Percentiles rank a stretch among this genome's conserved stretches.
phyloP scores from a whole-genome alignment of 768 basidiomycete species.

The Russula sp. region DNA sequence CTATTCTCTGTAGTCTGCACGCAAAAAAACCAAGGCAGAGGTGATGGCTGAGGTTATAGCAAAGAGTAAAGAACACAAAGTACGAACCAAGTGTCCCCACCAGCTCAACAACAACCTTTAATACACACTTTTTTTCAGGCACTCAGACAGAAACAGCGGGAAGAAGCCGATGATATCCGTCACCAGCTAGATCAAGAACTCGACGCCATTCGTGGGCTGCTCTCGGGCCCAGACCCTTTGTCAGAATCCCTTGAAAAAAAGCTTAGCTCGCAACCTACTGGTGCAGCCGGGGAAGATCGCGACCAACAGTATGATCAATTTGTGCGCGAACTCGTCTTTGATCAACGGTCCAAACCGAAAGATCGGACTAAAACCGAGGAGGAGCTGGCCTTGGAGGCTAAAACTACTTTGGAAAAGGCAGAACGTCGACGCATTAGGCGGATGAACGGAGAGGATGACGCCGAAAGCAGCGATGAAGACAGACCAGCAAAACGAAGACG shows the following conservation, averaged over 20 bases:
- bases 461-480: conserved; percentile 56
- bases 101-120: neutral
- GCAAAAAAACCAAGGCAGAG: conserved; percentile 90
- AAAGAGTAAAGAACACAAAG: conserved; percentile 96
- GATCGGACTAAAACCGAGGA: conserved; percentile 96
- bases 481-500: conserved; percentile 46
- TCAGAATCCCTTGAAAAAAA: conserved; percentile 27
- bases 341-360: conserved; percentile 88
- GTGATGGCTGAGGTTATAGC: conserved; percentile 98
- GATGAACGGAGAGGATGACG: conserved; percentile 75
- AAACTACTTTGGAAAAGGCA: conserved; percentile 78
- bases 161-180: conserved; percentile 79
- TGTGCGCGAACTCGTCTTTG: conserved; percentile 89
- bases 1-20: conserved; percentile 48
- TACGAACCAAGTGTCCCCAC: conserved; percentile 30
- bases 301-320: conserved; percentile 84
- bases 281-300: conserved; percentile 26
- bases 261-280: neutral
- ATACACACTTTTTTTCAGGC: conserved; percentile 43
- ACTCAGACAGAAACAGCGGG: conserved; percentile 81
- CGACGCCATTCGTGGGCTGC: conserved; percentile 66
- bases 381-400: conserved; percentile 84
- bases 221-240: conserved; percentile 51
- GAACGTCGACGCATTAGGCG: conserved; percentile 72
- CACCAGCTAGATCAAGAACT: conserved; percentile 88